These are phyloP conservation scores for Podospora bellae-mahoneyi DNA, from an alignment of 495 filamentous ascomycete species.

Conservation along the genomic window DNA sequence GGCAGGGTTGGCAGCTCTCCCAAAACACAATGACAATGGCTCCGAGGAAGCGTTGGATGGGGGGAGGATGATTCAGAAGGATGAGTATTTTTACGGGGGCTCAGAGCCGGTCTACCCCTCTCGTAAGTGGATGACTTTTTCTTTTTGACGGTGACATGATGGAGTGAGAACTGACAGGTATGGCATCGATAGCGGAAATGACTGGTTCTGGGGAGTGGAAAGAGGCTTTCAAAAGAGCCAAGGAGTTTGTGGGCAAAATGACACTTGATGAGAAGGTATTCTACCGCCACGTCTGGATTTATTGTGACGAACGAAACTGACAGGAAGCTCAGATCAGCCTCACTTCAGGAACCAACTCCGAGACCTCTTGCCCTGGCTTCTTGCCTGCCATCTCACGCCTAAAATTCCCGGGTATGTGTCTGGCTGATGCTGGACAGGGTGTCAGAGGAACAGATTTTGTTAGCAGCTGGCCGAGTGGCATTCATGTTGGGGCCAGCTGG, in stretches of 20 bases:
- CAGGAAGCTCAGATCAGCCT: conserved; percentile 43
- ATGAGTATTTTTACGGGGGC: conserved; percentile 53
- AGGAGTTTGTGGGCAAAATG: conserved; percentile 52
- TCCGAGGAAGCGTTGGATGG: neutral
- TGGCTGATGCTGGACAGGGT: conserved; percentile 62
- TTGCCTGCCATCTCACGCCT: conserved; percentile 52
- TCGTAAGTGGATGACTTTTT: conserved; percentile 33
- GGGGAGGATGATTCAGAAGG: conserved; percentile 36
- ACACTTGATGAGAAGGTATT: conserved; percentile 61
- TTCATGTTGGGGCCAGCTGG: conserved; percentile 60
- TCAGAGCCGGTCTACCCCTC: conserved; percentile 58
- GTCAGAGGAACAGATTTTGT: conserved; percentile 59
- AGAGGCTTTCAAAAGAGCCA: conserved; percentile 51
- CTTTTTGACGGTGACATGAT: neutral
- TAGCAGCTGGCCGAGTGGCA: conserved; percentile 53
- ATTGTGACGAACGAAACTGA: neutral
- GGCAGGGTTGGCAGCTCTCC: conserved; percentile 35
- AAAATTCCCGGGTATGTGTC: conserved; percentile 59
- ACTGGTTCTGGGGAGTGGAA: conserved; percentile 44
- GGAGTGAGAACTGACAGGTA: neutral
- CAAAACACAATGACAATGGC: conserved; percentile 16
- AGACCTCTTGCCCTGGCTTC: conserved; percentile 53
- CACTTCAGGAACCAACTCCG: conserved; percentile 45
- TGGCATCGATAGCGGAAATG: conserved; percentile 51
- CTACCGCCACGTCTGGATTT: conserved; percentile 31